Base-by-base conservation (phyloP, 179 eudicot genomes). In the Silene noctiflora region DNA sequence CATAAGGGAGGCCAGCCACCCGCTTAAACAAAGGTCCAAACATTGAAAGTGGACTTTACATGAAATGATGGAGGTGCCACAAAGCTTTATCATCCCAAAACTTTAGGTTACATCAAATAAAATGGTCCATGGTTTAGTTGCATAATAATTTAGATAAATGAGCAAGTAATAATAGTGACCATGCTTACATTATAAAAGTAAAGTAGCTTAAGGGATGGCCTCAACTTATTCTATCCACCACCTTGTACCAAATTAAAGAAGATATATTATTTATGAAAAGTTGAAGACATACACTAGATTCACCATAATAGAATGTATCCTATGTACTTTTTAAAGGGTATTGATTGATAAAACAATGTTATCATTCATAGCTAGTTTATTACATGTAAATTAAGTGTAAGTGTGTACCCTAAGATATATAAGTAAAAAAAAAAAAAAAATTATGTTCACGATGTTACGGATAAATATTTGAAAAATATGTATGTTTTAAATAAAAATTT, bases 61-160 rank as follows among this genome's bases (percentile, higher is more conserved):
- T 16, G 70, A 58, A 60, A 53, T 39, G 74, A 79, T 60, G 42
- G 35, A 72, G 70, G 24, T 71, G 63, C 69, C 53, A 75, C 72
- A 70, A 65, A 13, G 71, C 46, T 19, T 19, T 67, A 67, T 24
- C 70, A 51, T 53, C 76, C 67, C 33, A 72, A 72, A 71, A 64
- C 73, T 76, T 71, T 71, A 35, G 51, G 79, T 71, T 64, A 76
- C 76, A 80, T 71, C 76, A 69, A 68, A 53, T 11, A 51, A 27
- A 17, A 71, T 27, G 73, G 72, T 19, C 71, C 75, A 51, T 69
- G 31, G 19, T 55, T 60, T 39, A 68, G 58, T 76, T 76, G 68
- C 79, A 69, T 59, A 63, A 69, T 66, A 27, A 27, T 27, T 22
- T 67, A 17, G 46, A 75, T 75, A 20, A 75, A 53, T 72, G 31